Conservation (phyloP, 2,329 filamentous ascomycete genomes). For the Botrytis squamosa region DNA sequence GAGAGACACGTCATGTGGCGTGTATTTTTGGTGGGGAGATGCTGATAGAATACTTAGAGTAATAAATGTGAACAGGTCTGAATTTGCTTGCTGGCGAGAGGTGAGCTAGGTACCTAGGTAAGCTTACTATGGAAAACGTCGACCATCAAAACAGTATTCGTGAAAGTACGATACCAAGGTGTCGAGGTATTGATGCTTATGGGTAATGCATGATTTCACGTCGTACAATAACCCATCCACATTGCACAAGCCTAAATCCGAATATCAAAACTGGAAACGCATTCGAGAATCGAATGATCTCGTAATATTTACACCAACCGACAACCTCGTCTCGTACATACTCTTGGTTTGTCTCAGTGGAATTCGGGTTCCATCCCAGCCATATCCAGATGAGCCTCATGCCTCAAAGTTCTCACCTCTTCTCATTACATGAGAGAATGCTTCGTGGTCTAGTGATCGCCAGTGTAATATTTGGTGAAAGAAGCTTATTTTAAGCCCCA, state of each 20-base stretch:
- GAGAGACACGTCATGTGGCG: background rate
- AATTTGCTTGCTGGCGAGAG: background rate
- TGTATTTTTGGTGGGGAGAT: background rate
- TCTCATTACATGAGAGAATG: background rate
- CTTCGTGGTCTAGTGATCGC: background rate
- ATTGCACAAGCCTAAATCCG: background rate
- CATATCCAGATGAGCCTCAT: background rate
- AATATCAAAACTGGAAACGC: background rate
- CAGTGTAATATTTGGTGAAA: background rate
- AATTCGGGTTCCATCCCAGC: background rate
- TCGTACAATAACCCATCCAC: background rate
- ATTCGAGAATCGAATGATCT: background rate
- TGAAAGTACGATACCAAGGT: background rate
- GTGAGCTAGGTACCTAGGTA: background rate
- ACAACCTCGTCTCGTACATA: background rate
- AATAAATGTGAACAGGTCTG: background rate
- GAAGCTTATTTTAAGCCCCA: background rate
- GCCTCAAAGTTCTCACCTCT: background rate
- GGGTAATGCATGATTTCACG: background rate
- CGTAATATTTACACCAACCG: background rate
- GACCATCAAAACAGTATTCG: background rate
- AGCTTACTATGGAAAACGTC: background rate
- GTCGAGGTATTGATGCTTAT: background rate
- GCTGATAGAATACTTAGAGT: background rate
- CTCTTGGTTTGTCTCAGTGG: conserved; percentile 4